Percentiles rank a stretch among this genome's conserved stretches.
These are phyloP conservation scores for Botrytis medusae DNA, from an alignment of 2,329 filamentous ascomycete species.

Conservation along the genomic window DNA sequence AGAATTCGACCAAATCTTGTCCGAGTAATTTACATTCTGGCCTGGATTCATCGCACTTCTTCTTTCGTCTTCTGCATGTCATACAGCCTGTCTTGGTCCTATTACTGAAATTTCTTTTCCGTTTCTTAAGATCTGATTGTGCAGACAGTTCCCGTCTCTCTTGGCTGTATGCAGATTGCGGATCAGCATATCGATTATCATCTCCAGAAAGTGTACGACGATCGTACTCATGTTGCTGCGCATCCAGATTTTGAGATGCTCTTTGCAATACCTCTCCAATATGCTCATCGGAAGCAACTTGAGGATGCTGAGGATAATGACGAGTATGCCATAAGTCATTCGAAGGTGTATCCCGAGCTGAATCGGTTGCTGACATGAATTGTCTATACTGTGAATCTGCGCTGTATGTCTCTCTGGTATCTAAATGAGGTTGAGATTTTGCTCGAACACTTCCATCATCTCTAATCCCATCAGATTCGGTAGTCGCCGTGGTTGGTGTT, in stretches of 20 bases:
- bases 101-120: conserved; percentile 86
- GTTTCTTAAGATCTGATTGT: conserved; percentile 64
- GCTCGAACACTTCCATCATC: conserved; percentile 41
- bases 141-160: conserved; percentile 41
- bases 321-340: conserved; percentile 36
- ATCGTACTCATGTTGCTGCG: conserved; percentile 41
- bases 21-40: conserved; percentile 75
- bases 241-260: conserved; percentile 45
- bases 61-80: conserved; percentile 88
- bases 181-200: conserved; percentile 41
- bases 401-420: conserved; percentile 34
- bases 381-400: conserved; percentile 34
- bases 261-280: conserved; percentile 53
- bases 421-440: conserved; percentile 44
- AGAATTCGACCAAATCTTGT: conserved; percentile 10
- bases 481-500: conserved; percentile 36
- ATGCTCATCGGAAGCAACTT: conserved; percentile 49
- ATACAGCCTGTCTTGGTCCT: conserved; percentile 94
- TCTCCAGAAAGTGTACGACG: conserved; percentile 42
- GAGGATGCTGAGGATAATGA: conserved; percentile 46
- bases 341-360: conserved; percentile 28
- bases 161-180: conserved; percentile 41
- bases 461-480: conserved; percentile 41
- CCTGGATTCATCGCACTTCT: conserved; percentile 95
- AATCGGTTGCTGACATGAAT: conserved; percentile 31